Evolutionary conservation across 2,329 filamentous ascomycete genomes (phyloP), one percentile per base, ranked within the genome.

Genomic region (Alternaria viburni): DNA sequence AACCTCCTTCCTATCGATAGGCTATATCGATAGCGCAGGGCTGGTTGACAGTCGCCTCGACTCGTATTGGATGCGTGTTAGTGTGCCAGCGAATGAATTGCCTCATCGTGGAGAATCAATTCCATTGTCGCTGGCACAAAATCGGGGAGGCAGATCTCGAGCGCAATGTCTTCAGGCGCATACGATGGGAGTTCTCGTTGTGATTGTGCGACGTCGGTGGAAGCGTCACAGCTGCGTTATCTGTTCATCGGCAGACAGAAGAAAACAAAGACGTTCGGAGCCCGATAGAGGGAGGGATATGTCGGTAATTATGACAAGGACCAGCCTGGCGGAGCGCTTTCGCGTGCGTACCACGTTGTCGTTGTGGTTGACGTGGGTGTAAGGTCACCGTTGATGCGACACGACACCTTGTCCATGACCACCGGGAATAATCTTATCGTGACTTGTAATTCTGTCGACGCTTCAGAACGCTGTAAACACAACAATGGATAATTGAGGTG

Each of bases 1-100:
- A 57, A 52, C 54, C 45, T 52, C 23, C 61, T 17, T 30, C 59
- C 58, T 67, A 67, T 70, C 63, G 64, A 70, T 66, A 68, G 62
- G 15, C 30, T 51, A 23, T 57, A 58, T 52, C 59, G 59, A 61
- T 61, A 61, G 59, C 46, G 44, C 62, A 45, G 49, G 43, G 36
- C 36, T 28, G 41, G 25, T 51, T 15, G 21, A 15, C 43, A 56
- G 23, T 25, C 54, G 23, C 26, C 13, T 44, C 21, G 50, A 6
- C 28, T 55, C 49, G 30, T 36, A 55, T 43, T 55, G 50, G 50
- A 59, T 44, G 41, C 23, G 36, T 47, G 28, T 45, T 54, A 44
- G 57, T 32, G 15, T 19, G 1, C 28, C n/a, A 32, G 44, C 57
- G 51, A 60, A 56, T 56, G 19, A 32, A 12, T 11, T 41, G 44